These are phyloP conservation scores for Solanum okadae DNA, from an alignment of 257 asterid species.

Conservation along the genomic window DNA sequence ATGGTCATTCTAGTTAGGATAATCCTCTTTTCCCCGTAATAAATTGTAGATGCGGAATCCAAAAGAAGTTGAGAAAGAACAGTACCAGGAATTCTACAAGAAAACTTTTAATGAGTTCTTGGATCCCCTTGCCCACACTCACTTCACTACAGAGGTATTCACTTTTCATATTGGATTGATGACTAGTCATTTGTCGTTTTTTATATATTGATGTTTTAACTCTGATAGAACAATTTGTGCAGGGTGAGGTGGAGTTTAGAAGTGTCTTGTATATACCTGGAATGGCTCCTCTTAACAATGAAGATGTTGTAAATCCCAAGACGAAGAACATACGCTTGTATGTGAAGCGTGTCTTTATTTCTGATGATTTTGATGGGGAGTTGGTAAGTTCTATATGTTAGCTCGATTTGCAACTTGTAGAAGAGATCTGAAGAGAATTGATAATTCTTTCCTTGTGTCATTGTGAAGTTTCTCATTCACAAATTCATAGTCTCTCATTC, in stretches of 20 bases:
- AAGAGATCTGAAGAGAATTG: not conserved
- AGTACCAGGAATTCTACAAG: conserved; percentile 87
- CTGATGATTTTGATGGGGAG: conserved; percentile 99
- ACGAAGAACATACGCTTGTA: conserved; percentile 85
- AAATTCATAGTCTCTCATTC: not conserved
- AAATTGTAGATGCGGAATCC: conserved; percentile 79
- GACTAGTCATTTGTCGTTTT: not conserved
- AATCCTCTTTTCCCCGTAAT: not conserved
- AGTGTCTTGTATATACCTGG: conserved; percentile 94
- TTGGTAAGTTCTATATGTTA: conserved; percentile 39
- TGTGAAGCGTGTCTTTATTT: conserved; percentile 93
- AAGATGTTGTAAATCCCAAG: conserved; percentile 90
- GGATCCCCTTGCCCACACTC: conserved; percentile 85
- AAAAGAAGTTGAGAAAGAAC: conserved; percentile 89
- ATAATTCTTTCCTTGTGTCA: not conserved
- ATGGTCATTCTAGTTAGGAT: not conserved
- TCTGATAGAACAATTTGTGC: conserved; percentile 15
- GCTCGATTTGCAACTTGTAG: not conserved
- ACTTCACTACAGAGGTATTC: conserved; percentile 92
- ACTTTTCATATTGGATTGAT: not conserved
- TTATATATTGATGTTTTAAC: not conserved
- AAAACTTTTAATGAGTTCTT: conserved; percentile 86
- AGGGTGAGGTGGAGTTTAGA: conserved; percentile 99
- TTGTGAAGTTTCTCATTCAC: not conserved
- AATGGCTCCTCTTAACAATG: conserved; percentile 96